Base-by-base conservation (phyloP, 306 rosid species). In the Ormosia emarginata region DNA sequence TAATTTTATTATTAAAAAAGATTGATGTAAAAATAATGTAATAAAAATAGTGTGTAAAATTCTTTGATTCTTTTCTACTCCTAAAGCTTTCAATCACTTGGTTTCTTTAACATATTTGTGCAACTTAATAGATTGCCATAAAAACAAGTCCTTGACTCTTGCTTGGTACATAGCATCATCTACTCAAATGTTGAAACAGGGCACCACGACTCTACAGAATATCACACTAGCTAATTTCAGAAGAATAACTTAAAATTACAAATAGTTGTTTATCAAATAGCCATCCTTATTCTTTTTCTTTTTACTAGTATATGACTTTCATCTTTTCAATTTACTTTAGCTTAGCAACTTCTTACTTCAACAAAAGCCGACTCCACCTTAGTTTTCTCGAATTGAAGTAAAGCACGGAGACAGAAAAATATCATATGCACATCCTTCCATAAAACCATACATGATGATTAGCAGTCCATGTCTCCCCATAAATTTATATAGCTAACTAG, bases 401-500 rank as follows among this genome's bases (percentile, higher is more conserved):
- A 65, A n/a, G 13, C 67, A 32, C 3, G 9, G 15, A 8, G 0
- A 0, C 4, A 18, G 5, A 56, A 46, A 41, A 40, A n/a, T 17
- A 67, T 55, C 15, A 12, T 4, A 29, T 57, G n/a, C 52, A 32
- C 43, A 17, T 33, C 41, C 12, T 29, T 15, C 75, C 14, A 71
- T 4, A 36, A 55, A 44, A 56, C 34, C 77, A 84, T 24, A 58
- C 64, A 56, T 2, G 50, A 56, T 2, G 50, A 13, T 40, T 10
- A 71, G 1, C 46, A 63, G 69, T 83, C 39, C 83, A 53, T 41
- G 62, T 72, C 58, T 36, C 53, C 5, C 58, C 62, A 73, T 44
- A 46, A 84, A 65, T 61, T 69, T 33, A 57, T 34, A 85, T n/a
- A 82, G 15, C 66, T 50, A 34, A 78, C 14, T 9, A 57, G 30